Conservation (phyloP, 495 filamentous ascomycete species). For the Penicillium bialowiezense region DNA sequence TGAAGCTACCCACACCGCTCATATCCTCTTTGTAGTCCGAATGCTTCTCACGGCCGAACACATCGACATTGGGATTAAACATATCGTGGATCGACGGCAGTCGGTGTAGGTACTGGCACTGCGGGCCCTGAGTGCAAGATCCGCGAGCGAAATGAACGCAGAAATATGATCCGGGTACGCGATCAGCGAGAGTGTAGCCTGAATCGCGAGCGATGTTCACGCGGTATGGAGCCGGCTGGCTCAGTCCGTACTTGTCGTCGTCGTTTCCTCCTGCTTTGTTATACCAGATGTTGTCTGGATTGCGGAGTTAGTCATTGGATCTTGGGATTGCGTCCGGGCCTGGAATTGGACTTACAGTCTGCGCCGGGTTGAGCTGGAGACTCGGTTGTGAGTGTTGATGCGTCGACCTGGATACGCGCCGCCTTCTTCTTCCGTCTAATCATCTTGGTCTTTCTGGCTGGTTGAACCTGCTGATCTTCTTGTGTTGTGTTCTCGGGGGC, state of each 20-base stretch:
- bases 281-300: constrained; percentile 76
- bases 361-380: constrained; percentile 87
- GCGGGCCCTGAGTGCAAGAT: constrained; percentile 77
- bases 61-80: constrained; percentile 87
- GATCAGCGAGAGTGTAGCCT: constrained; percentile 88
- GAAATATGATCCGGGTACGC: constrained; percentile 76
- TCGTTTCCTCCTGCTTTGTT: constrained; percentile 65
- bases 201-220: constrained; percentile 80
- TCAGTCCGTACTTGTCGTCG: constrained; percentile 78
- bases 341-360: constrained; percentile 41
- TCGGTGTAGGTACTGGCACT: constrained; percentile 93
- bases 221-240: constrained; percentile 68
- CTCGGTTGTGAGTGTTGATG: constrained; percentile 73
- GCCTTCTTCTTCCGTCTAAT: constrained; percentile 50
- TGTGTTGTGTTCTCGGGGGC: constrained; percentile 16
- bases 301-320: background rate
- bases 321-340: too few species aligned
- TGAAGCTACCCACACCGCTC: constrained; percentile 90
- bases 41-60: constrained; percentile 63
- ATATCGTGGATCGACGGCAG: constrained; percentile 50
- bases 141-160: constrained; percentile 89
- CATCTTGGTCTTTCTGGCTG: constrained; percentile 50
- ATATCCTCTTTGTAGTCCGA: constrained; percentile 59
- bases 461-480: constrained; percentile 15
- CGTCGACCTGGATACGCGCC: constrained; percentile 75